Evolutionary conservation across 805 yeast genomes (phyloP), one percentile per base, ranked within the genome.

Genomic region (Candida nonsorbophila): DNA sequence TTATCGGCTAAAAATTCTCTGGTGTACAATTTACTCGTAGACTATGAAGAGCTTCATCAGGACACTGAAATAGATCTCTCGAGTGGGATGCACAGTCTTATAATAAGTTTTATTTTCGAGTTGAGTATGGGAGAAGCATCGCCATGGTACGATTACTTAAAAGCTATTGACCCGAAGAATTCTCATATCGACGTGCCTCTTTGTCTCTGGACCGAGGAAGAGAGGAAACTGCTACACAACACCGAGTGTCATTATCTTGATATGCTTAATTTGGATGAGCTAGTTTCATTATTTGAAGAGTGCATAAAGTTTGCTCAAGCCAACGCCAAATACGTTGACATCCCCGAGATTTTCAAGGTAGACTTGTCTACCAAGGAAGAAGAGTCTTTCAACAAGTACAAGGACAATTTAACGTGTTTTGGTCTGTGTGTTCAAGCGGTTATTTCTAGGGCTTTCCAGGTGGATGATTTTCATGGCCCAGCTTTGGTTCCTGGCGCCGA

Each of bases 401-500:
- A 38, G 9, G 38, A 32, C 12, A 40, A 48, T 23, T 71, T 72
- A 32, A 41, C 51, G 6, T 49, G 51, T 11, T 84, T 84, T 40
- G 77, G 83, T 3, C 68, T 74, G 5, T 63, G 67, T 3, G 75
- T 74, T 5, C 73, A 69, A 44, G 71, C 79, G 0, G 67, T 85
- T 10, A 76, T 88, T 0, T 75, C 92, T 1, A 67, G 96, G 37
- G 87, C 88, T 1, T 88, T 90, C 51, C 78, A 77, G 22, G 74
- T 88, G 16, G 97, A 90, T 52, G 66, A 67, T 28, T 87, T 54
- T 48, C 85, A 81, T 43, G 83, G 77, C 18, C 64, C 79, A 17
- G 85, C 84, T 0, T 58, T 90, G 28, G 95, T 88, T 14, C 96
- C 97, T 0, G 84, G 87, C 10, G 97, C 96, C 0, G 95, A 88